Percentiles rank a stretch among this genome's conserved stretches.
phyloP scores from a whole-genome alignment of 2,329 filamentous ascomycete genomes.

The Nigrospora oryzae region DNA sequence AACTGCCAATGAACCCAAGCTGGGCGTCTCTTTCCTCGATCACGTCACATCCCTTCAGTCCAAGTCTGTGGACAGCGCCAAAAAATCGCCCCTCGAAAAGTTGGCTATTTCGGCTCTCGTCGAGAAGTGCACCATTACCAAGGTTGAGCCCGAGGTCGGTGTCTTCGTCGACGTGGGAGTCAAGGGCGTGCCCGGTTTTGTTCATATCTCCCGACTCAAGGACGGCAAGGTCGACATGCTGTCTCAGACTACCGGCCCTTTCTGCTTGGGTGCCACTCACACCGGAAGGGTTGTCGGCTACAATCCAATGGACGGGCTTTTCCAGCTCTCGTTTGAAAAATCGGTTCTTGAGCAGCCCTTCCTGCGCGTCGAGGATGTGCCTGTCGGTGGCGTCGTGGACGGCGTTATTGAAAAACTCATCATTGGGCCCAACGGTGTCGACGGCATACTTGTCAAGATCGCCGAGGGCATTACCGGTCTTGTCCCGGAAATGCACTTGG shows the following conservation, averaged over 20 bases:
- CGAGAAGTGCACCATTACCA: constrained; percentile 68
- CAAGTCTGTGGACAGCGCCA: constrained; percentile 33
- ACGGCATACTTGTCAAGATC: constrained; percentile 73
- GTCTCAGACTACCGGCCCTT: constrained; percentile 67
- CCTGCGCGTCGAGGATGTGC: constrained; percentile 84
- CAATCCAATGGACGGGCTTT: constrained; percentile 78
- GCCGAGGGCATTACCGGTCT: constrained; percentile 84
- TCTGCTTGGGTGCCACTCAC: constrained; percentile 70
- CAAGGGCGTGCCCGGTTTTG: constrained; percentile 68
- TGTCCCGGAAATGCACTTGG: constrained; percentile 79
- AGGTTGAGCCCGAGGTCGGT: constrained; percentile 73
- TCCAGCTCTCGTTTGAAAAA: constrained; percentile 76
- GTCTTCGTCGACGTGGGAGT: constrained; percentile 69
- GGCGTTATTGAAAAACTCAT: constrained; percentile 80
- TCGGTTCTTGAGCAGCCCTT: constrained; percentile 80
- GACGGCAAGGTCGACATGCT: constrained; percentile 84
- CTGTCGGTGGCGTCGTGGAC: constrained; percentile 70
- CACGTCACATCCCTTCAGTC: constrained; percentile 61
- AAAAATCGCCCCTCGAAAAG: constrained; percentile 42
- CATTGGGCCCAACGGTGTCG: constrained; percentile 67
- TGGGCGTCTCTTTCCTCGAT: constrained; percentile 83
- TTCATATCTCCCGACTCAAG: constrained; percentile 87
- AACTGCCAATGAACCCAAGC: constrained; percentile 66
- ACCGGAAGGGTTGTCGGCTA: constrained; percentile 78
- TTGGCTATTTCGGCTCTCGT: constrained; percentile 68